Evolutionary conservation across 2,329 filamentous ascomycete genomes (phyloP), one percentile per base, ranked within the genome.

Genomic region (Penicillium oxalicum): DNA sequence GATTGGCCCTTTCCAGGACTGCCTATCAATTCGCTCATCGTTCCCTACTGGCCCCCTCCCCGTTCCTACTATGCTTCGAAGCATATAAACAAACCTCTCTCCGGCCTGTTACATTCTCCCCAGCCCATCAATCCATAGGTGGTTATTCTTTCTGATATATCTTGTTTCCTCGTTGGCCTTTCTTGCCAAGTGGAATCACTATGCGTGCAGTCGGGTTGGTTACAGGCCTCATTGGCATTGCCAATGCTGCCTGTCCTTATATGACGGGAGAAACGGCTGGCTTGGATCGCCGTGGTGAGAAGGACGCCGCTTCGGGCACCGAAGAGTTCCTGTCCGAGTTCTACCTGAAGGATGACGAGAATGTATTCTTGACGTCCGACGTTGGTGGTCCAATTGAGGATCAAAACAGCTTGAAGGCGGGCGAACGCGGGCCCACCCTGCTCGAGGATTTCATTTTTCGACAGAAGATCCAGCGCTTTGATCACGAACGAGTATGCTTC

Each of bases 401-500:
- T 28, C 82, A 86, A 59, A 73, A 77, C 53, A 86, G 81, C 58
- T 68, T 88, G 34, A 83, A 76, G 58, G 83, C 78, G n/a, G 86
- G 86, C 2, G 74, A 78, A 6, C 74, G 84, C 39, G 86, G 86
- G 1, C 78, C 85, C 1, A 84, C 82, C 0, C 70, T 88, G 18
- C 70, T 89, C 0, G 86, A 88, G 60, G 86, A 88, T 62, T 87
- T 85, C 44, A 82, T 85, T 54, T 83, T 86, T 62, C 77, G 84
- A 29, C 83, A 88, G 59, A 88, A 86, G 70, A 84, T 86, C 37
- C 80, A 81, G 41, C 80, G 78, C 46, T 87, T 87, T 58, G 83
- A 87, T 49, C 84, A 87, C 57, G 84, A 88, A 60, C 73, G 84
- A 24, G 84, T 85, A 67, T 61, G 71, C 61, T 12, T 18, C 36